Conservation (phyloP, 2,329 filamentous ascomycete genomes). For the Colletotrichum limetticola region DNA sequence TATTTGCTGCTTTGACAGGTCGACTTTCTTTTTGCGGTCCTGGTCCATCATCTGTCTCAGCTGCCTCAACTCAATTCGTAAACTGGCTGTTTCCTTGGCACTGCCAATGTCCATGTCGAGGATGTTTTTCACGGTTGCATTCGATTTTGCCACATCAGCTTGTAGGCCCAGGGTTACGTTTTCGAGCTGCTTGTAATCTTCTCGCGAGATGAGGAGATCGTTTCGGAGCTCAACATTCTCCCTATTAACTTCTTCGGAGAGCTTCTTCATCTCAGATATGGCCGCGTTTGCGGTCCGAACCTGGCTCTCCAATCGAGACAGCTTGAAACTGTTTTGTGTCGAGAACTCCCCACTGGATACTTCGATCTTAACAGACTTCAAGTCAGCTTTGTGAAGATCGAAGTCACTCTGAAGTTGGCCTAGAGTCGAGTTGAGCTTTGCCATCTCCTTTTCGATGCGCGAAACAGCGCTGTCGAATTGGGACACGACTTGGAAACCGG, state of each 20-base stretch:
- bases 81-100: constrained; percentile 43
- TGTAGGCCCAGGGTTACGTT: constrained; percentile 40
- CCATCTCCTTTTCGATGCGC: constrained; percentile 48
- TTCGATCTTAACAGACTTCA: constrained; percentile 42
- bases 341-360: constrained; percentile 36
- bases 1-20: background rate
- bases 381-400: constrained; percentile 37
- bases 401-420: constrained; percentile 40
- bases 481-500: constrained; percentile 49
- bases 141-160: constrained; percentile 38
- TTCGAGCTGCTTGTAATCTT: constrained; percentile 39
- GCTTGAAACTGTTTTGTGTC: constrained; percentile 27
- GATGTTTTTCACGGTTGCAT: constrained; percentile 39
- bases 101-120: constrained; percentile 40
- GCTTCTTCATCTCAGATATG: constrained; percentile 38
- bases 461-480: constrained; percentile 48
- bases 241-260: constrained; percentile 30
- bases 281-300: constrained; percentile 38
- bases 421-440: constrained; percentile 45
- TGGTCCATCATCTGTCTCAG: constrained; percentile 43
- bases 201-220: constrained; percentile 39
- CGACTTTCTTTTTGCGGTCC: constrained; percentile 37
- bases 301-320: constrained; percentile 39
- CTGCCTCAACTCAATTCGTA: constrained; percentile 48
- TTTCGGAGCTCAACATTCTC: constrained; percentile 36